phyloP scores from a whole-genome alignment of 2,329 filamentous ascomycete species.

The Drechslerella coelobrocha region DNA sequence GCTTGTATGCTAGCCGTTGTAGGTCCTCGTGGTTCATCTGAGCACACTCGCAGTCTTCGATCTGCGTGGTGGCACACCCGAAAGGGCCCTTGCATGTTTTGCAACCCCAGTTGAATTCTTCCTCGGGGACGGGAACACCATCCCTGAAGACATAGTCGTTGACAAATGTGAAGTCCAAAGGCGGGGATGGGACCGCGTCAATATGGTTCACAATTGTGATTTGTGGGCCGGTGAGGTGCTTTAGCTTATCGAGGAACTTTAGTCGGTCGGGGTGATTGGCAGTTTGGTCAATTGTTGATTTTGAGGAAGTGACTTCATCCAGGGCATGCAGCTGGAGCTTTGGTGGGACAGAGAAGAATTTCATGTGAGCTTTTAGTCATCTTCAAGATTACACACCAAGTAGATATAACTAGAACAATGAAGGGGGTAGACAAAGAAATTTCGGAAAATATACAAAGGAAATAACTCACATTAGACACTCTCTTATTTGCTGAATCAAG shows the following conservation, averaged over 20 bases:
- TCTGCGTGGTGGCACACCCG: slow-evolving; percentile 57
- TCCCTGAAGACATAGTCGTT: slow-evolving; percentile 66
- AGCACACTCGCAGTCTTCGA: slow-evolving; percentile 72
- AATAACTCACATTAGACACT: slow-evolving; percentile 22
- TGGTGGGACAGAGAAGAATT: too few relatives aligned
- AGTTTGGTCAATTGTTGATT: slow-evolving; percentile 11
- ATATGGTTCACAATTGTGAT: slow-evolving; percentile 71
- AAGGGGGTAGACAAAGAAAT: too few relatives aligned
- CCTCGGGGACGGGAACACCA: slow-evolving; percentile 68
- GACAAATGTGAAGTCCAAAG: slow-evolving; percentile 73
- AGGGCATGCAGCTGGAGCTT: slow-evolving; percentile 13
- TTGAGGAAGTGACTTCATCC: neutral
- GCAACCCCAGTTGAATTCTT: slow-evolving; percentile 73
- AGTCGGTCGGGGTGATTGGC: slow-evolving; percentile 49
- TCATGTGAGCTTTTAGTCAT: neutral
- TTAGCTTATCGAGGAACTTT: slow-evolving; percentile 52
- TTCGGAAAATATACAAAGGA: neutral
- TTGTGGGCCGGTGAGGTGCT: slow-evolving; percentile 57
- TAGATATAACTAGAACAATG: too few relatives aligned
- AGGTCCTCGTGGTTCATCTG: slow-evolving; percentile 56
- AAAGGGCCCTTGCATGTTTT: slow-evolving; percentile 61
- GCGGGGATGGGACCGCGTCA: slow-evolving; percentile 65
- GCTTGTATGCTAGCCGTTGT: slow-evolving; percentile 51
- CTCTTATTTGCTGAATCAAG: slow-evolving; percentile 19
- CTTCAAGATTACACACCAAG: neutral